Conservation (phyloP, 495 filamentous ascomycete genomes). For the Neurospora intermedia region DNA sequence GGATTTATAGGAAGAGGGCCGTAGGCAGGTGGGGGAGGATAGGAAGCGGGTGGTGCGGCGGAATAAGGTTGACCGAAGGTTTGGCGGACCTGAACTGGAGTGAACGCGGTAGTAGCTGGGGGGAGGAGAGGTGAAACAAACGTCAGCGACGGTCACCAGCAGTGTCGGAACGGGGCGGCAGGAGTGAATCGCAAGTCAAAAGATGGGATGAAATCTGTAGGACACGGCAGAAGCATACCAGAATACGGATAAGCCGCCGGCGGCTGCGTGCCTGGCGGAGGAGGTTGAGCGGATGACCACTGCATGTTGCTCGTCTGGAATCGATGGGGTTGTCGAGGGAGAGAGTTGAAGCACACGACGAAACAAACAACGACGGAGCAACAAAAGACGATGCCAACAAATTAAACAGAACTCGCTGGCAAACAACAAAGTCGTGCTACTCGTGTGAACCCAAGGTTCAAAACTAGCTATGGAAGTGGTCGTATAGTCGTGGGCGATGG, state of each 20-base stretch:
- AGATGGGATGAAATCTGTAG: background rate
- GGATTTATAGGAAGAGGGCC: constrained; percentile 10
- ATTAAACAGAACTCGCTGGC: background rate
- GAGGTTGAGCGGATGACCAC: constrained; percentile 16
- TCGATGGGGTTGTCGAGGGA: background rate
- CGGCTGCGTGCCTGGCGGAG: constrained; percentile 23
- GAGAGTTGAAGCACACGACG: background rate
- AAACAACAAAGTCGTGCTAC: background rate
- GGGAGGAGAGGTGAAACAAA: background rate
- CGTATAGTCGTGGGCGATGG: background rate
- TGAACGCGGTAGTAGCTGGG: constrained; percentile 37
- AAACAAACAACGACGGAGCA: background rate
- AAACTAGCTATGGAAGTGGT: background rate
- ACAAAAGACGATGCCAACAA: background rate
- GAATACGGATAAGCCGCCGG: constrained; percentile 25
- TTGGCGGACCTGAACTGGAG: constrained; percentile 38
- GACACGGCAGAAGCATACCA: constrained; percentile 6
- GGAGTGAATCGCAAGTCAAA: background rate
- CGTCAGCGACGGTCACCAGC: constrained; percentile 14
- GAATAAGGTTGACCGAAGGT: constrained; percentile 31
- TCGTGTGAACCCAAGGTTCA: background rate
- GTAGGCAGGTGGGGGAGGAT: constrained; percentile 19
- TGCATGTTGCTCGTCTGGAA: background rate
- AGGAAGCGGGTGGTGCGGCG: constrained; percentile 14
- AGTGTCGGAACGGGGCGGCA: background rate